Conservation (phyloP, 305 asterid species). For the Solanum hybrid region DNA sequence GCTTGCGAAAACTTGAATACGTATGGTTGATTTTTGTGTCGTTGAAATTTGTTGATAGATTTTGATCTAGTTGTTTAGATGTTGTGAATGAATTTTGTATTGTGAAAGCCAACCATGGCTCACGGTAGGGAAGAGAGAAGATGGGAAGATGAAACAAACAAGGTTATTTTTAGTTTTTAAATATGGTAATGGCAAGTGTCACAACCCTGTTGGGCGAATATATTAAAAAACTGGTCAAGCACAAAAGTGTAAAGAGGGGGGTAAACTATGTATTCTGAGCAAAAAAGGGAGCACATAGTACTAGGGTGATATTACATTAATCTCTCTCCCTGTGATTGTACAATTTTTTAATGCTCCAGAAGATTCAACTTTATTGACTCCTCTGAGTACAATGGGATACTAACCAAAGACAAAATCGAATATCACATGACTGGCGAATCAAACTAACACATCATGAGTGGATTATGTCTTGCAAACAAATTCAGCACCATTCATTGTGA, state of each 20-base stretch:
- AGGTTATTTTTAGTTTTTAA: neutral
- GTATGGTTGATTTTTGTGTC: no score
- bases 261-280: neutral
- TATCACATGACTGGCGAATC: neutral
- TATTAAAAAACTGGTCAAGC: neutral
- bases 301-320: neutral
- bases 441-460: neutral
- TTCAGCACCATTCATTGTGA: constrained; percentile 32
- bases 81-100: no score
- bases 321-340: neutral
- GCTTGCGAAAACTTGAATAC: no score
- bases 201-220: neutral
- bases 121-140: no score
- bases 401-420: neutral
- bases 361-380: neutral
- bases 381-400: neutral
- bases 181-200: neutral
- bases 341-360: neutral
- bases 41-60: no score
- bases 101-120: no score
- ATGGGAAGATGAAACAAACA: no score
- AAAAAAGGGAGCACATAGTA: neutral
- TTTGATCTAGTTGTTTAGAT: no score
- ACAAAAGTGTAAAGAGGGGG: neutral
- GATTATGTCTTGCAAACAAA: neutral